Evolutionary conservation across 306 rosid species (phyloP), one percentile per base, ranked within the genome.

Genomic region (Trifolium fragiferum): DNA sequence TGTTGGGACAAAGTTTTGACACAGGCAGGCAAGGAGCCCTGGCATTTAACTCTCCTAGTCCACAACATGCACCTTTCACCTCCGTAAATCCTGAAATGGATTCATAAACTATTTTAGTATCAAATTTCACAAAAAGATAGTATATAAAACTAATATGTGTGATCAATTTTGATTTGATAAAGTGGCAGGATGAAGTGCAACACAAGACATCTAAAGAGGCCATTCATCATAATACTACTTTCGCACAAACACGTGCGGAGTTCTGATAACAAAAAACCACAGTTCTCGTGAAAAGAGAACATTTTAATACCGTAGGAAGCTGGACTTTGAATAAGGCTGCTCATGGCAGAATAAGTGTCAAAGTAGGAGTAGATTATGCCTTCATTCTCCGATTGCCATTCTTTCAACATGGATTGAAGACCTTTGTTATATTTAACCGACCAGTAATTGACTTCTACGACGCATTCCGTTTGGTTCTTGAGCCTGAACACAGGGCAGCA

Each of bases 31-130:
- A 88, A 40, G 86, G 82, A 72, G 51, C 71, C 23, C 38, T 33
- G 53, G 89, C 92, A 13, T 79, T 87, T 58, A 88, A 75, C 67
- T 84, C 74, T 6, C 96, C 92, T 0, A 81, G 69, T 50, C 97
- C 93, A 75, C 96, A 92, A 63, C 97, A 90, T 66, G 97, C 90
- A 11, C 78, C 80, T 83, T 70, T 80, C 5, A 82, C 80, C 55
- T 91, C 98, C n/a, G 54, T 63, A 76, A 93, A 91, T 78, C 98
- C 96, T 90, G 86, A 75, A 75, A 60, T n/a, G 9, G 1, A 51
- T 35, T 40, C 47, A 69, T 8, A 30, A 66, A 61, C 2, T 25
- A n/a, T 21, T 58, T 75, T 8, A 70, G 63, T 35, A 50, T 62
- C 19, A 82, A 86, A 21, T 81, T 71, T 71, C 30, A 37, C 30